Conservation (phyloP, 768 basidiomycete genomes). For the Leccinum variicolor region DNA sequence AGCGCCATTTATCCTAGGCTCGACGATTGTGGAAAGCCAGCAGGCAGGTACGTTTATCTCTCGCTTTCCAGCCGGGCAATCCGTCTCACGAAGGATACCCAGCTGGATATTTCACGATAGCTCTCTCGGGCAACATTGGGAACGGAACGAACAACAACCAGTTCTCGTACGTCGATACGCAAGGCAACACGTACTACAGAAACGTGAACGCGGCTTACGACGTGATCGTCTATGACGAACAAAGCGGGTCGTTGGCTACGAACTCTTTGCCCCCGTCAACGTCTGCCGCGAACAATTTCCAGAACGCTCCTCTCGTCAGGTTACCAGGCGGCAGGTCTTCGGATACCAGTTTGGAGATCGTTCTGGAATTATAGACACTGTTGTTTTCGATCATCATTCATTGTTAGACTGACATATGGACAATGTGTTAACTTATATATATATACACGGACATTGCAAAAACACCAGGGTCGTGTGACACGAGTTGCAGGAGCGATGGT, state of each 20-base stretch:
- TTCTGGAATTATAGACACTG: not conserved
- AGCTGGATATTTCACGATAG: conserved; percentile 51
- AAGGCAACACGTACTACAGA: conserved; percentile 61
- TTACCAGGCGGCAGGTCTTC: conserved; percentile 34
- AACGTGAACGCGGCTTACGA: conserved; percentile 58
- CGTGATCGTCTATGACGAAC: conserved; percentile 56
- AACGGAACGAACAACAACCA: conserved; percentile 72
- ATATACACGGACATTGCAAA: conserved; percentile 9
- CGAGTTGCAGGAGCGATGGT: conserved; percentile 59
- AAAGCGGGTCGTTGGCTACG: conserved; percentile 48
- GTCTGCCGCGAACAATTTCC: not conserved
- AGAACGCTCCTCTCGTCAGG: conserved; percentile 20
- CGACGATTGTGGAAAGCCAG: conserved; percentile 58
- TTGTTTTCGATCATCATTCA: not conserved
- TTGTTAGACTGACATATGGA: conserved; percentile 3
- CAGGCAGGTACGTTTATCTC: conserved; percentile 44
- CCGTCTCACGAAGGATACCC: not conserved
- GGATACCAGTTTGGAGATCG: not conserved
- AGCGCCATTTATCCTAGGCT: conserved; percentile 54
- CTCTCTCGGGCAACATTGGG: conserved; percentile 48
- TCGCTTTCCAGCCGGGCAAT: not conserved
- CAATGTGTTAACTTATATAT: not conserved
- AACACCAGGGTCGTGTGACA: not conserved
- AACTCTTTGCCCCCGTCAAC: conserved; percentile 5
- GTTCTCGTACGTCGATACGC: conserved; percentile 55